Evolutionary conservation across 139 green algal genomes (phyloP), one percentile per base, ranked within the genome.

Genomic region (Edaphochlamys debaryana): DNA sequence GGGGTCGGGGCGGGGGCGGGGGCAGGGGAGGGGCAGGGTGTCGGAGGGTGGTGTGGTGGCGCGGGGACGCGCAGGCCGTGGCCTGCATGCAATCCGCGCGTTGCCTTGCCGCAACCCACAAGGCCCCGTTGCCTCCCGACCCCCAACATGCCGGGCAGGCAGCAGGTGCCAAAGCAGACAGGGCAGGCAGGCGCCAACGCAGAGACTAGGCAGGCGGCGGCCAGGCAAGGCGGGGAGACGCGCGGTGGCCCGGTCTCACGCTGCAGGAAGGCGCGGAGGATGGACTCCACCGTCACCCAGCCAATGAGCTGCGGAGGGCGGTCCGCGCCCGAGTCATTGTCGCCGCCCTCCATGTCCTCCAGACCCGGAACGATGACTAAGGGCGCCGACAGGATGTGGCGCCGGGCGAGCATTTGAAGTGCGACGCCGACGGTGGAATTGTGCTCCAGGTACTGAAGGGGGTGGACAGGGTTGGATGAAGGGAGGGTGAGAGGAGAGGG

Each of bases 341-440:
- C 34, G 3, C 76, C 73, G 11, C 52, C 79, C 36, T 76, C 79
- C 54, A 93, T 38, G 75, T 96, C 93, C 64, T 96, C 93, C 1
- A 95, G 82, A 0, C 73, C 85, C 19, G 85, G 87, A 4, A 48
- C 67, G 6, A 92, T 75, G 4, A 93, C 81, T 37, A 97, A 68
- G 0, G 93, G 94, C 0, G 94, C 94, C 7, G 86, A 93, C 11
- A 96, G 82, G 68, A 96, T 94, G 34, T 87, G 69, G n/a, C 90
- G 73, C 67, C 87, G 70, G 20, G 92, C 89, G 38, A 96, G 85
- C 32, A 82, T 71, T 87, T 93, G 84, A 23, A 89, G 29, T 1
- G 30, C 69, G 4, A 29, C 15, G 0, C 56, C 42, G 25, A 79
- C 69, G 8, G 32, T 70, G 40, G 8, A 60, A 64, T 60, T 80